Percentiles rank a stretch among this genome's conserved stretches.
Conservation (phyloP, 2,329 filamentous ascomycete species). For the Tolypocladium ovalisporum region DNA sequence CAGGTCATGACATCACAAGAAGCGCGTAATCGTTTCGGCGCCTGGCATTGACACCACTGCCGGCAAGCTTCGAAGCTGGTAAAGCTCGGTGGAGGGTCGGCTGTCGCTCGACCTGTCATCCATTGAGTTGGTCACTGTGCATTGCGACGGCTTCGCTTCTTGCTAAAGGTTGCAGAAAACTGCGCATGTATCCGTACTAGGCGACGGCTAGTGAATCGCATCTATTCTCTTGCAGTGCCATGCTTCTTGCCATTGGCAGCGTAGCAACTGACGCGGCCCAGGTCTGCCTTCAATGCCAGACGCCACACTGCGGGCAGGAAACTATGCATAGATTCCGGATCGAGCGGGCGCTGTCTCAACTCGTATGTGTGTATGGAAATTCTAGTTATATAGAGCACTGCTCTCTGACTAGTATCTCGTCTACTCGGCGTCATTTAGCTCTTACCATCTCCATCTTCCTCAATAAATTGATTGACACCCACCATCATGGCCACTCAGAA, state of each 20-base stretch:
- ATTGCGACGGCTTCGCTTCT: not conserved
- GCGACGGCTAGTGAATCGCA: not conserved
- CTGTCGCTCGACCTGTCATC: not conserved
- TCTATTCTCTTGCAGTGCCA: not conserved
- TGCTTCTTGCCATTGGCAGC: not conserved
- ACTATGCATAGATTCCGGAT: not conserved
- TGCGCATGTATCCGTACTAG: not conserved
- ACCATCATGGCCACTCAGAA: conserved; percentile 8
- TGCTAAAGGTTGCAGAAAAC: not conserved
- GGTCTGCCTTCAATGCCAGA: not conserved
- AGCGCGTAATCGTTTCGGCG: not conserved
- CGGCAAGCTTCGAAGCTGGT: not conserved
- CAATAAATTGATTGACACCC: not conserved
- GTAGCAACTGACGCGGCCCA: not conserved
- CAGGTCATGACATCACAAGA: not conserved
- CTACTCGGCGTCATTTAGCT: not conserved
- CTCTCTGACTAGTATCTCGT: not conserved
- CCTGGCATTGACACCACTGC: not conserved
- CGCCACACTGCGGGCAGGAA: not conserved
- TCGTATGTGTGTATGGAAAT: not conserved
- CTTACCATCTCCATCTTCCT: not conserved
- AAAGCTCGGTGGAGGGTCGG: not conserved
- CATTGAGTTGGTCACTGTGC: not conserved
- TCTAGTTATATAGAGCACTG: not conserved
- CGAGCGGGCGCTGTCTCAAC: not conserved